Evolutionary conservation across 176 grass and related monocot species (phyloP), one percentile per base, ranked within the genome.

Genomic region (Saccharum spontaneum): DNA sequence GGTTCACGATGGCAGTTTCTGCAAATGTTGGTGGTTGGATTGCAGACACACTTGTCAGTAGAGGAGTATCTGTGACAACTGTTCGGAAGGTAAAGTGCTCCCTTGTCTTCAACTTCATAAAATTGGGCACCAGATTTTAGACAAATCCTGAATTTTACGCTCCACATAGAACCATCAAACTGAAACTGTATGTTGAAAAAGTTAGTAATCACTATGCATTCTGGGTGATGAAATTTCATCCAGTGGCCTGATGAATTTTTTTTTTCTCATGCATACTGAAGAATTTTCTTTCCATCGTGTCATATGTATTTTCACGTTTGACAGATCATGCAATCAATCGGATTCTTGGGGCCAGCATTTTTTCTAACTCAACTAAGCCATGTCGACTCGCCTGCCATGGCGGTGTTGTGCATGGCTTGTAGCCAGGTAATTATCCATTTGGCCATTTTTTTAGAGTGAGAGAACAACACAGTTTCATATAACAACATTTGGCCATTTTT

Each of bases 11-110:
- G 96, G 91, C 96, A 7, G 85, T 94, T 87, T 98, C 91, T 83
- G 96, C 96, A 86, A 98, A 95, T 80, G 39, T 95, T 89, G 96
- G 96, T 83, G 96, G 96, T 80, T 98, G 93, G 96, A 98, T 98
- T 74, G 96, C 96, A 85, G 96, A 98, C 68, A 98, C 93, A 45
- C 96, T 98, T 83, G 88, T 98, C 61, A 98, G 89, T 69, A 98
- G 87, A 98, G 96, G 96, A 76, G 73, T 91, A 72, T 95, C 93
- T 22, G 96, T 98, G 54, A 98, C 93, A 87, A 94, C 10, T 3
- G 96, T 98, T 89, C 93, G 93, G 46, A 98, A 95, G 91, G 96
- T 98, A 79, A 75, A 89, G 60, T 39, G 59, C 39, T 4, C 14
- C 74, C 10, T 73, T 79, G 18, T 7, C 49, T 15, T 69, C 67